Evolutionary conservation across 108 stramenopile genomes (phyloP).

Genomic region (Pseudonitzschia multistriata): DNA sequence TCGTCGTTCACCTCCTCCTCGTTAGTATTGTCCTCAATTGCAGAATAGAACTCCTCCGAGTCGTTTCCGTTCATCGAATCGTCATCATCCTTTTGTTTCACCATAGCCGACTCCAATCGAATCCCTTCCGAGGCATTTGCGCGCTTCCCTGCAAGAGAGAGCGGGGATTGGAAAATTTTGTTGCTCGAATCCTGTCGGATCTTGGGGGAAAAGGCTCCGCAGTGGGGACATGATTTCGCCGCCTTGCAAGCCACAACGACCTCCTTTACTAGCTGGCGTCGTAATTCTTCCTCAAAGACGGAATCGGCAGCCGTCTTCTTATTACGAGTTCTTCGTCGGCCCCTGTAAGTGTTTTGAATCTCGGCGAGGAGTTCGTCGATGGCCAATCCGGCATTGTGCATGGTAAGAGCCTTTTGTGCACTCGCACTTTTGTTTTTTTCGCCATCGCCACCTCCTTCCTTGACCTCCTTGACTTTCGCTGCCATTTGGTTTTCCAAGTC

Average conservation of each 20-base stretch:
- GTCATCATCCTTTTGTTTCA: constrained; percentile 5
- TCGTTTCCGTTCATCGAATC: constrained; percentile 4
- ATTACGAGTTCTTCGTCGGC: not conserved
- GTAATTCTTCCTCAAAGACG: constrained; percentile 64
- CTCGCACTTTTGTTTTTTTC: not conserved
- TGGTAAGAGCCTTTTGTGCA: constrained; percentile 13
- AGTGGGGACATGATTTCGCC: constrained; percentile 82
- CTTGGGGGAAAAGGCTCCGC: constrained; percentile 81
- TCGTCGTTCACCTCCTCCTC: not conserved
- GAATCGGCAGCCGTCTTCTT: not conserved
- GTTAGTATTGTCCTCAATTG: not conserved
- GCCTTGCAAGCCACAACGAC: constrained; percentile 58
- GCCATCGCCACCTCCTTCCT: not conserved
- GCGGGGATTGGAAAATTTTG: constrained; percentile 86
- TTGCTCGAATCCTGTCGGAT: constrained; percentile 93
- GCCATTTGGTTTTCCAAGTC: constrained; percentile 68
- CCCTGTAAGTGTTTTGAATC: not conserved
- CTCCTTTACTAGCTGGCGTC: constrained; percentile 63
- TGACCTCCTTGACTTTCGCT: constrained; percentile 22
- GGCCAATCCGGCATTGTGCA: constrained; percentile 20
- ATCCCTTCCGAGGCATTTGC: constrained; percentile 66
- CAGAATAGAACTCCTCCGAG: constrained; percentile 12
- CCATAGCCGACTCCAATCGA: constrained; percentile 58
- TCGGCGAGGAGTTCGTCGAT: constrained; percentile 30
- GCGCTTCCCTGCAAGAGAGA: constrained; percentile 43